phyloP scores from a whole-genome alignment of 495 filamentous ascomycete genomes.

The Collariella sp. region DNA sequence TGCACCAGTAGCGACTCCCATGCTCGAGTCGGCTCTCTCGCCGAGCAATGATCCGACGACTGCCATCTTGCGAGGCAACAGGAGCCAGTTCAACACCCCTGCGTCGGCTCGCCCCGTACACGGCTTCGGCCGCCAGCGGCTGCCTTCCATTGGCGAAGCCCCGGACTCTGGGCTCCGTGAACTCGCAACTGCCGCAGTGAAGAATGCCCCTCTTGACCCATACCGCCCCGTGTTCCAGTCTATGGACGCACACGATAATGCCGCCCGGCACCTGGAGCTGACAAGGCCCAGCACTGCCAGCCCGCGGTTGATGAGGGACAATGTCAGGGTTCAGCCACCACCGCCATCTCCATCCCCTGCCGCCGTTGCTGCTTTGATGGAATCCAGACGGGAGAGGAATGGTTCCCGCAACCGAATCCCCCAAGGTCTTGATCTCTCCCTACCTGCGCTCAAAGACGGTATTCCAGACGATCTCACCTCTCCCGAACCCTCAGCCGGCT shows the following conservation, averaged over 20 bases:
- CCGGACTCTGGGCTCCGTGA: constrained; percentile 33
- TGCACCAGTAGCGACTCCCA: constrained; percentile 73
- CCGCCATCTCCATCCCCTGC: constrained; percentile 46
- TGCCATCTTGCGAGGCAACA: constrained; percentile 55
- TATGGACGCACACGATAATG: constrained; percentile 6
- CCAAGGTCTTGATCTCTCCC: constrained; percentile 66
- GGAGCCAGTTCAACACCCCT: constrained; percentile 52
- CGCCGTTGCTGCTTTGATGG: constrained; percentile 43
- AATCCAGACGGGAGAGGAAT: constrained; percentile 49
- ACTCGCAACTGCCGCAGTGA: constrained; percentile 21
- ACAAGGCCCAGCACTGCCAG: constrained; percentile 41
- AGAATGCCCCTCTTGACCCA: constrained; percentile 11
- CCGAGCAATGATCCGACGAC: constrained; percentile 55
- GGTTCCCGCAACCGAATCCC: constrained; percentile 76
- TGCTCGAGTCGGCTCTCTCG: constrained; percentile 82
- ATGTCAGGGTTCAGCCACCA: constrained; percentile 32
- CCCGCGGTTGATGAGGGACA: constrained; percentile 40
- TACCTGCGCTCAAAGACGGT: constrained; percentile 50
- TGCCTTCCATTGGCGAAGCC: constrained; percentile 81
- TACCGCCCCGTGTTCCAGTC: constrained; percentile 16
- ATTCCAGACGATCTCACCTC: constrained; percentile 44
- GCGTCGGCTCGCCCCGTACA: constrained; percentile 66
- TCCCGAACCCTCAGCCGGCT: constrained; percentile 40
- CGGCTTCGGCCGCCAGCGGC: constrained; percentile 55
- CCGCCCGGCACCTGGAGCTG: constrained; percentile 18